phyloP scores from a whole-genome alignment of 805 yeast species.

The Torulaspora franciscae region DNA sequence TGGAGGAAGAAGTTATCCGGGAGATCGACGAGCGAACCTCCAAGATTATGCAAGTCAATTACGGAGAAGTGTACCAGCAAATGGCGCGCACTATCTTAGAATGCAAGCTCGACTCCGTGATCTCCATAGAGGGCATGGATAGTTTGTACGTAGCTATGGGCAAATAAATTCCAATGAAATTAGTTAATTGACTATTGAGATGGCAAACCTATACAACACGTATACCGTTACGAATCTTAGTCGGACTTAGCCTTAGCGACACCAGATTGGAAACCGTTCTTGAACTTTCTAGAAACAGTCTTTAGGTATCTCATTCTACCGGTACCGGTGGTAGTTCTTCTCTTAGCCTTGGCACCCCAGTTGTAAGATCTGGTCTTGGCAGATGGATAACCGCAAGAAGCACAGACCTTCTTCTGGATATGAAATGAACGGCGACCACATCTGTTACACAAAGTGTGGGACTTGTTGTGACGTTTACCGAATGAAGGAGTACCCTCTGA shows the following conservation, averaged over 20 bases:
- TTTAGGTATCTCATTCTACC: slow-evolving; percentile 99
- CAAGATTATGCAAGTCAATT: slow-evolving; percentile 24
- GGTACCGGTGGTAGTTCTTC: slow-evolving; percentile 99
- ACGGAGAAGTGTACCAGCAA: slow-evolving; percentile 41
- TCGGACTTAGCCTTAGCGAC: slow-evolving; percentile 56
- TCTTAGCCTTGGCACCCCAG: slow-evolving; percentile 99
- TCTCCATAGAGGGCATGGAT: slow-evolving; percentile 77
- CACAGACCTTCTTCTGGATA: slow-evolving; percentile 97
- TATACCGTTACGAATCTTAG: slow-evolving; percentile 36
- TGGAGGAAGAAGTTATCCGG: slow-evolving; percentile 36
- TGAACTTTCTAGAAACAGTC: slow-evolving; percentile 95
- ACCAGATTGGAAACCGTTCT: slow-evolving; percentile 97
- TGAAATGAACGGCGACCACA: slow-evolving; percentile 99
- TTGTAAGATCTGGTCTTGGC: slow-evolving; percentile 97
- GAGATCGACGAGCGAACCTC: slow-evolving; percentile 32
- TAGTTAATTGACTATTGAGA: slow-evolving; percentile 1
- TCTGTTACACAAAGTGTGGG: slow-evolving; percentile 98
- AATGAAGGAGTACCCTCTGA: slow-evolving; percentile 99
- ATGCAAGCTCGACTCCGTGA: slow-evolving; percentile 38
- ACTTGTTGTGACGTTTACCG: slow-evolving; percentile 99
- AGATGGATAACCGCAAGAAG: slow-evolving; percentile 99
- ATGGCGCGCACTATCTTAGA: slow-evolving; percentile 68
- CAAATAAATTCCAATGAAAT: slow-evolving; percentile 7
- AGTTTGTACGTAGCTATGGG: slow-evolving; percentile 65
- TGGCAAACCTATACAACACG: slow-evolving; percentile 9